Evolutionary conservation across 805 yeast species (phyloP).

Genomic region (Ogataea zsoltii): DNA sequence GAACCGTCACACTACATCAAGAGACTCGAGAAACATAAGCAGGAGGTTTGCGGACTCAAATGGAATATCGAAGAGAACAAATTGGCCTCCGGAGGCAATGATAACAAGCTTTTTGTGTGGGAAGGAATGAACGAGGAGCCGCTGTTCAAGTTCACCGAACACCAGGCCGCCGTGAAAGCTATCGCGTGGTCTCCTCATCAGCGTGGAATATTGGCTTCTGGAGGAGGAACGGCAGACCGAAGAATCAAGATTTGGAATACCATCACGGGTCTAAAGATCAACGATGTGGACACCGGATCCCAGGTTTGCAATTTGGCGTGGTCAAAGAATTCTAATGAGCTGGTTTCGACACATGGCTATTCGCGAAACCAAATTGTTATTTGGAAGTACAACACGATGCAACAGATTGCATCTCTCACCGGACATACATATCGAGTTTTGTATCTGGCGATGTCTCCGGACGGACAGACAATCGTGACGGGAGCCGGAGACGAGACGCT

Average conservation of each 20-base stretch:
- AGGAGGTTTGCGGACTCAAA: conserved; percentile 93
- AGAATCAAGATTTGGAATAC: conserved; percentile 92
- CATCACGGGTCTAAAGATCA: conserved; percentile 66
- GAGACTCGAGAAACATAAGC: conserved; percentile 70
- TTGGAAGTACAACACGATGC: conserved; percentile 93
- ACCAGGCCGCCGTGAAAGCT: conserved; percentile 95
- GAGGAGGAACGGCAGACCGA: conserved; percentile 96
- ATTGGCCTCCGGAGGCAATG: conserved; percentile 95
- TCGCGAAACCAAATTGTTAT: conserved; percentile 86
- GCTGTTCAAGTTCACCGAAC: conserved; percentile 72
- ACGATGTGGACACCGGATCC: conserved; percentile 91
- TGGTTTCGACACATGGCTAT: conserved; percentile 94
- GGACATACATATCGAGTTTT: conserved; percentile 94
- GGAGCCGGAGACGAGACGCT: conserved; percentile 99
- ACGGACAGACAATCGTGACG: conserved; percentile 94
- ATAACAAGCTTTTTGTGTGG: conserved; percentile 84
- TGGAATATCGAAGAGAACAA: conserved; percentile 93
- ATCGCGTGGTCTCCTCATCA: conserved; percentile 98
- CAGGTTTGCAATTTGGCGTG: conserved; percentile 94
- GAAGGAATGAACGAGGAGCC: conserved; percentile 75
- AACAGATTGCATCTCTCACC: conserved; percentile 87
- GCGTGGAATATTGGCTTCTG: conserved; percentile 88
- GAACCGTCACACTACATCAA: conserved; percentile 78
- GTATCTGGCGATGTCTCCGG: conserved; percentile 88
- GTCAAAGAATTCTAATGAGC: conserved; percentile 89